Conservation (phyloP, 805 yeast species). For the Candida oleophila region DNA sequence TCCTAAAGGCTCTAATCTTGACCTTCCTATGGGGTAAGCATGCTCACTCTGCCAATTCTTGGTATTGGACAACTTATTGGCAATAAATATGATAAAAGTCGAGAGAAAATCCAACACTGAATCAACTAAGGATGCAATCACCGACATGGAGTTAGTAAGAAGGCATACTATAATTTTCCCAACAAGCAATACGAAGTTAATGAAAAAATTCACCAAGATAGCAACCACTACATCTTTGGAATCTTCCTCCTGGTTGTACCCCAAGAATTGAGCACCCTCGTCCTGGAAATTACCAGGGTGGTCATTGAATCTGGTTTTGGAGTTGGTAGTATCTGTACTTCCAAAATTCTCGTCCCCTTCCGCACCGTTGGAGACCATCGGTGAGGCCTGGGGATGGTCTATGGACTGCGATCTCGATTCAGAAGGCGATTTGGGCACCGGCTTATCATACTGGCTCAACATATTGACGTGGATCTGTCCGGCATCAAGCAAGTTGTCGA, state of each 20-base stretch:
- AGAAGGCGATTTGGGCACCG: slow-evolving; percentile 6
- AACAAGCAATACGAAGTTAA: slow-evolving; percentile 56
- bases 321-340: slow-evolving; percentile 6
- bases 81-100: slow-evolving; percentile 66
- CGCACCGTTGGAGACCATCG: not conserved
- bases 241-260: slow-evolving; percentile 44
- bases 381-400: not conserved
- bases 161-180: slow-evolving; percentile 62
- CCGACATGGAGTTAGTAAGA: slow-evolving; percentile 70
- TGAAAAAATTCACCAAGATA: slow-evolving; percentile 59
- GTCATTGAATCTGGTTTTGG: slow-evolving; percentile 33
- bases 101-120: slow-evolving; percentile 73
- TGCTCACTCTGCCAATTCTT: slow-evolving; percentile 46
- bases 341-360: not conserved
- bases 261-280: slow-evolving; percentile 57
- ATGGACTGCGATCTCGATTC: slow-evolving; percentile 5
- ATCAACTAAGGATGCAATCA: slow-evolving; percentile 77
- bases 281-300: slow-evolving; percentile 62
- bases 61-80: slow-evolving; percentile 50
- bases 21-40: slow-evolving; percentile 67
- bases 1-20: slow-evolving; percentile 76
- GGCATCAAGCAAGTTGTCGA: slow-evolving; percentile 67
- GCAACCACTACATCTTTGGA: slow-evolving; percentile 52
- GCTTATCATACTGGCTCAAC: slow-evolving; percentile 28
- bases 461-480: slow-evolving; percentile 62